phyloP scores from a whole-genome alignment of 1,284 basidiomycete genomes.

The Microbotryum lychnidis-dioicae region DNA sequence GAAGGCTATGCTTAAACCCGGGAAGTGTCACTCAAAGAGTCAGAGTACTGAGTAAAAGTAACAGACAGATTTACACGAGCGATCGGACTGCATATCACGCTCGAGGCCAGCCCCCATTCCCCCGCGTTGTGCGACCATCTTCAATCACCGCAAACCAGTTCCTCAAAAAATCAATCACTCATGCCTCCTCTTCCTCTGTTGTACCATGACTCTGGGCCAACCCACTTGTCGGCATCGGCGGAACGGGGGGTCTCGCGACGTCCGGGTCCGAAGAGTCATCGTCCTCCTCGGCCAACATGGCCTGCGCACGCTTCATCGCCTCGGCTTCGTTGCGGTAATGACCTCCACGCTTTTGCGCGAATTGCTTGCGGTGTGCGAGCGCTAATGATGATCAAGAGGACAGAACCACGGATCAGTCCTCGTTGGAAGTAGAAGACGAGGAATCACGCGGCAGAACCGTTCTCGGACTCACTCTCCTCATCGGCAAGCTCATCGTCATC shows the following conservation, averaged over 20 bases:
- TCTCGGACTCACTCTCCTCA: conserved; percentile 30
- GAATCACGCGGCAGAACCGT: neutral
- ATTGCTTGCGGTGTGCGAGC: conserved; percentile 26
- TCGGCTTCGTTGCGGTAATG: conserved; percentile 30
- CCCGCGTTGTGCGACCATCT: no score
- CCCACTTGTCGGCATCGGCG: neutral
- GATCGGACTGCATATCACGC: no score
- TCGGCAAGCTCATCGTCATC: conserved; percentile 24
- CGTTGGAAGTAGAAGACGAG: neutral
- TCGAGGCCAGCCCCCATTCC: no score
- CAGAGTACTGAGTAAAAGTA: no score
- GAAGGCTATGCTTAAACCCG: no score
- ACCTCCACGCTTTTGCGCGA: conserved; percentile 20
- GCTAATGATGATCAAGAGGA: conserved; percentile 4
- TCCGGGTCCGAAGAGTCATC: neutral
- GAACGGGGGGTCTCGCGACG: neutral
- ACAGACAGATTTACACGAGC: no score
- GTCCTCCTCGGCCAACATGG: conserved; percentile 18
- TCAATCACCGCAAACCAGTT: no score
- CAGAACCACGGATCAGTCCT: neutral
- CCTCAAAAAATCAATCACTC: no score
- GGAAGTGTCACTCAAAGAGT: no score
- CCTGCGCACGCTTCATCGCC: conserved; percentile 23
- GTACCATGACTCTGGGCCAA: no score
- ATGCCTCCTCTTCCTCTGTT: no score